Conservation (phyloP, 345 rosid genomes). For the Eucalyptus regnans region DNA sequence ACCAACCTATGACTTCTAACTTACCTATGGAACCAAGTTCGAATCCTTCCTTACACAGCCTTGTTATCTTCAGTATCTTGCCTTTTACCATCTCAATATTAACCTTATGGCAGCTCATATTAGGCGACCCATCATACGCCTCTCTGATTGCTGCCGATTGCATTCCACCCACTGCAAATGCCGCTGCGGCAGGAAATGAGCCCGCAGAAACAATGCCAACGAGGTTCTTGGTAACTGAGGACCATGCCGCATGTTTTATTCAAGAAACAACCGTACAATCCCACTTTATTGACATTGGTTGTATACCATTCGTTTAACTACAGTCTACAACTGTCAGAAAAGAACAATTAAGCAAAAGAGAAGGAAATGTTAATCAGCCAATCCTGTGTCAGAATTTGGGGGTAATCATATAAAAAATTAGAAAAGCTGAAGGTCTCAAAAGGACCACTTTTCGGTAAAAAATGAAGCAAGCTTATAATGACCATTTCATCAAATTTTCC, state of each 20-base stretch:
- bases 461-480: not conserved
- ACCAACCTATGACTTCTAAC: not conserved
- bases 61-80: not conserved
- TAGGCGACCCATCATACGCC: not conserved
- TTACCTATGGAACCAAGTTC: not conserved
- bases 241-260: not conserved
- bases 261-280: not conserved
- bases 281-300: not conserved
- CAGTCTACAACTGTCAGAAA: not conserved
- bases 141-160: not conserved
- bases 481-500: not conserved
- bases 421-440: not conserved
- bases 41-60: not conserved
- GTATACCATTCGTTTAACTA: not conserved
- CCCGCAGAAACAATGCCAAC: not conserved
- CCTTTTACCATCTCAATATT: not conserved
- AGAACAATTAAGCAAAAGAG: not conserved
- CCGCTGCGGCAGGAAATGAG: not conserved
- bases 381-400: not conserved
- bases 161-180: not conserved
- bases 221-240: not conserved
- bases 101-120: not conserved
- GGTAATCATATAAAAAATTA: not conserved
- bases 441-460: not conserved
- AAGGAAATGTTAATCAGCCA: not conserved